Conservation (phyloP, 163 green algal genomes). For the Scenedesmus sp. region DNA sequence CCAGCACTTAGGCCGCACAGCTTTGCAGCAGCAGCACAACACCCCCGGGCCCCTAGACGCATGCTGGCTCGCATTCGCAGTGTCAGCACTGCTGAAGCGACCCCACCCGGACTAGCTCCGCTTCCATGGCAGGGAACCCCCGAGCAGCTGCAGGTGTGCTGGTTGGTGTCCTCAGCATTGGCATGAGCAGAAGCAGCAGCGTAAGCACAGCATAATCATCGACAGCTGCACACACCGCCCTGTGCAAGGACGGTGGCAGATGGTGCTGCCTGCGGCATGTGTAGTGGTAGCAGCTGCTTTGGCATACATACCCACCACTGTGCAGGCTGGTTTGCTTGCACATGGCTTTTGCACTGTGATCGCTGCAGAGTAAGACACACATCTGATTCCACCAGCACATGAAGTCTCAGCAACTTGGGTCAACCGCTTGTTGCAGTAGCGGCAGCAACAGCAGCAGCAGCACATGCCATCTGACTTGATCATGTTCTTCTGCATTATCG, state of each 20-base stretch:
- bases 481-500: too few species aligned
- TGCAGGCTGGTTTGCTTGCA: too few species aligned
- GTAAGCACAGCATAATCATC: background rate
- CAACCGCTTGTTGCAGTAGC: background rate
- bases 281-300: background rate
- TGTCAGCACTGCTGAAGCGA: background rate
- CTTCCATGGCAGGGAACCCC: conserved; percentile 29
- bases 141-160: conserved; percentile 36
- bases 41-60: background rate
- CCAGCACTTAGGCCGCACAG: background rate
- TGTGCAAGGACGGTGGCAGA: background rate
- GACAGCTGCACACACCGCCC: background rate
- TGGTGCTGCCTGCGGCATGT: background rate
- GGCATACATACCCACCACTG: too few species aligned
- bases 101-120: conserved; percentile 12
- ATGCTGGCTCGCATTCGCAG: background rate
- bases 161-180: background rate
- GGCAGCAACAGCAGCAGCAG: background rate
- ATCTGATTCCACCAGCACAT: too few species aligned
- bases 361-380: too few species aligned
- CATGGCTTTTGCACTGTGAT: too few species aligned
- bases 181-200: background rate
- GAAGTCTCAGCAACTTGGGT: too few species aligned
- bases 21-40: conserved; percentile 1
- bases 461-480: too few species aligned